These are phyloP conservation scores for Cutaneotrichosporon sp. DNA, from an alignment of 1,284 basidiomycete species.

Conservation along the genomic window DNA sequence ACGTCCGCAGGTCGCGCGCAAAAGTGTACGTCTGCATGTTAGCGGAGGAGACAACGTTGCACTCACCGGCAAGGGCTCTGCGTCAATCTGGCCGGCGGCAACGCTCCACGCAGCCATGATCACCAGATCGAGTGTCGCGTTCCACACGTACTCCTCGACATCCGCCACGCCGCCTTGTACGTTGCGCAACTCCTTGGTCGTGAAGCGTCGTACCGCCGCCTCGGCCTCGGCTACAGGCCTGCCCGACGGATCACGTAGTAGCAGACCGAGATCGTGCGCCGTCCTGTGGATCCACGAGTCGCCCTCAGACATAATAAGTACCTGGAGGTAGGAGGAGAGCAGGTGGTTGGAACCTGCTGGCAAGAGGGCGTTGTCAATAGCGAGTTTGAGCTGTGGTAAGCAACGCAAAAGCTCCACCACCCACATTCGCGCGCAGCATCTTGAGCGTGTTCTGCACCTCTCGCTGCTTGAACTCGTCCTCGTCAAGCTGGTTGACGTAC, in stretches of 20 bases:
- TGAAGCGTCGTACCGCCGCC: constrained; percentile 38
- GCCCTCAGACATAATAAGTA: constrained; percentile 49
- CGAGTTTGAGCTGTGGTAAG: constrained; percentile 43
- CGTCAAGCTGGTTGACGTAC: constrained; percentile 47
- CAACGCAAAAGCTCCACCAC: constrained; percentile 2
- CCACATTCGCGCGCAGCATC: constrained; percentile 43
- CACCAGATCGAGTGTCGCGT: constrained; percentile 46
- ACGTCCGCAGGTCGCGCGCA: constrained; percentile 45
- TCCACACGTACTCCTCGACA: constrained; percentile 46
- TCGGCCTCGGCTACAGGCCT: constrained; percentile 38
- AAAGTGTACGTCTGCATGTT: constrained; percentile 44
- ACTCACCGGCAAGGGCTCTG: constrained; percentile 42
- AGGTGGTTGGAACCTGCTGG: constrained; percentile 29
- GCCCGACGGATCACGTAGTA: constrained; percentile 26
- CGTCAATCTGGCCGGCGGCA: constrained; percentile 30
- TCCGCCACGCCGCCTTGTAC: constrained; percentile 36
- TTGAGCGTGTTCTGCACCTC: constrained; percentile 42
- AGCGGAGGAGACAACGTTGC: neutral
- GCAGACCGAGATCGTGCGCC: constrained; percentile 39
- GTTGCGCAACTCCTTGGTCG: constrained; percentile 43
- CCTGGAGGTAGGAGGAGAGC: constrained; percentile 47
- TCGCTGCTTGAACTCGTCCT: constrained; percentile 43
- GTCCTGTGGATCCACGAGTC: constrained; percentile 42
- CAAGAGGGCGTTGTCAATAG: constrained; percentile 46
- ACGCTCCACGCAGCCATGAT: constrained; percentile 44